Evolutionary conservation across 371 early-diverging fungal genomes (phyloP), one percentile per base, ranked within the genome.

Genomic region (Syncephalis plumigaleata): DNA sequence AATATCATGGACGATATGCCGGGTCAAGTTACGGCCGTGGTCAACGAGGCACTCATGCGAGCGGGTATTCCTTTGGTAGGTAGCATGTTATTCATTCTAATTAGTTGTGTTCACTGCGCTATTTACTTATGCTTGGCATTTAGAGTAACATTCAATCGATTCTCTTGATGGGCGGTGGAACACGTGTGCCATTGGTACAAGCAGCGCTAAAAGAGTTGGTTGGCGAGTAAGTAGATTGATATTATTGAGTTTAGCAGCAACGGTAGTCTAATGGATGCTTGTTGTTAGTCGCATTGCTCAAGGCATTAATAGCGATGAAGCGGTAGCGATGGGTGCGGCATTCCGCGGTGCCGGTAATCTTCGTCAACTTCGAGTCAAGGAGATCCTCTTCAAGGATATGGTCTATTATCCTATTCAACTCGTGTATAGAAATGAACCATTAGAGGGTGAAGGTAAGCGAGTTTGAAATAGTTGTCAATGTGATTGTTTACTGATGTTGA

Each of bases 251-350:
- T 52, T 36, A 43, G 16, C 26, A 22, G 44, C 25, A 13, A 27
- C 23, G 27, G 22, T 50, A 16, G 11, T 37, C 18, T 16, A 36
- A 44, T 21, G 24, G 11, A 42, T 21, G 2, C 16, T 11, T n/a
- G n/a, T n/a, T n/a, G 20, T 8, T 18, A 40, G 76, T 52, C 87
- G 82, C 63, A 79, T 97, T 52, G 87, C 93, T 36, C 75, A 84
- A 66, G 89, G 86, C 51, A 79, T 97, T 22, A 92, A 97, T 55
- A 84, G 73, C 25, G 98, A 97, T 55, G 98, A 97, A 64, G 92
- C 96, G 13, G 87, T 87, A 36, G 95, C 89, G n/a, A 61, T 91
- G 57, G 84, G 85, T 42, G 94, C 95, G 39, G 87, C 79, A 8
- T 87, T 90, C 69, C 79, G 78, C 49, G 90, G 84, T 21, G 98